phyloP scores from a whole-genome alignment of 192 early-diverging fungal genomes.

The Gryganskiella cystojenkinii region DNA sequence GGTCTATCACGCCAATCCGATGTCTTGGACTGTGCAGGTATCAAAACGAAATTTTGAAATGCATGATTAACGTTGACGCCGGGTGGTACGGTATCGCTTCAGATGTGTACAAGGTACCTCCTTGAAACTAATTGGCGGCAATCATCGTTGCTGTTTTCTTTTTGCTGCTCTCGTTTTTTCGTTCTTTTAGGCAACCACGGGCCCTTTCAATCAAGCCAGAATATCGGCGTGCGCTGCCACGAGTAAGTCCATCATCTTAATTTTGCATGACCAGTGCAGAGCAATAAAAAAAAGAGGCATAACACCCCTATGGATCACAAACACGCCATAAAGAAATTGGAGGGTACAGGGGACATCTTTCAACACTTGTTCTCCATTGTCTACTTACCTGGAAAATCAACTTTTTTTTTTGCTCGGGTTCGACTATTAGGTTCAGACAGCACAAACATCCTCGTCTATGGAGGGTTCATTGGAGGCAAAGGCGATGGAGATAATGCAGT shows the following conservation, averaged over 20 bases:
- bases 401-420: no score
- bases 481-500: conserved; percentile 19
- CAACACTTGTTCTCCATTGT: no score
- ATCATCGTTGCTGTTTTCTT: neutral
- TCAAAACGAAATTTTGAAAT: neutral
- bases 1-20: conserved; percentile 23
- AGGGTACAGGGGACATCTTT: no score
- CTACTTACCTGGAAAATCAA: no score
- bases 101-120: no score
- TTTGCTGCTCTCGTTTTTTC: neutral
- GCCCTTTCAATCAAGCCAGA: conserved; percentile 24
- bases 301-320: no score
- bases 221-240: conserved; percentile 26
- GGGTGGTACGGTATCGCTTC: neutral
- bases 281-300: no score
- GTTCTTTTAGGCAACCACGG: conserved; percentile 28
- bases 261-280: neutral
- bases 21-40: conserved; percentile 32
- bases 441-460: conserved; percentile 26
- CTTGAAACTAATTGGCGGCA: neutral
- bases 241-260: conserved; percentile 22
- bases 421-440: conserved; percentile 21
- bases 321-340: no score
- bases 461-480: conserved; percentile 19
- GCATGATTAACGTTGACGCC: no score